Evolutionary conservation across 176 grass and related monocot genomes (phyloP).

Genomic region (Triticum turgidum): DNA sequence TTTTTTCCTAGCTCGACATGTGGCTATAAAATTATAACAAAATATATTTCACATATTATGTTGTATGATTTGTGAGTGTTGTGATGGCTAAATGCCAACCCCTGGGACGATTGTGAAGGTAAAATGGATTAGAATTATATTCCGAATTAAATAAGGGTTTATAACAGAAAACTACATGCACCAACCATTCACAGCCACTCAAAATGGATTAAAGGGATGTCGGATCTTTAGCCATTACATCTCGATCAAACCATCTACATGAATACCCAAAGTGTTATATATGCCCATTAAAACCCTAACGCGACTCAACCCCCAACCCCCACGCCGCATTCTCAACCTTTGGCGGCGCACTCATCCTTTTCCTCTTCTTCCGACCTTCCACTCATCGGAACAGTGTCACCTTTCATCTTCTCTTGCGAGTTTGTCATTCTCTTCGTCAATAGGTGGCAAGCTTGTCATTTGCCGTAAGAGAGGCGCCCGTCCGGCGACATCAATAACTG

Average conservation of each 20-base stretch:
- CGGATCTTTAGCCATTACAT: not conserved
- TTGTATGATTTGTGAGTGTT: not conserved
- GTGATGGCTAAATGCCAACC: not conserved
- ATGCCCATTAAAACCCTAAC: not conserved
- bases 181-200: not conserved
- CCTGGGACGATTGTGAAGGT: not conserved
- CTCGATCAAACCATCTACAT: not conserved
- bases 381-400: not conserved
- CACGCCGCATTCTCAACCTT: not conserved
- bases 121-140: not conserved
- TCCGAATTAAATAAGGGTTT: not conserved
- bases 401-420: not conserved
- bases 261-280: not conserved
- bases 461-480: not conserved
- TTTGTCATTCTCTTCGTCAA: not conserved
- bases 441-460: not conserved
- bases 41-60: not conserved
- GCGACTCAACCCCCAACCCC: not conserved
- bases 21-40: not conserved
- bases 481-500: not conserved
- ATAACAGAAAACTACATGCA: not conserved
- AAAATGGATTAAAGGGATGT: not conserved
- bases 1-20: not conserved
- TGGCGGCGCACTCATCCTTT: not conserved
- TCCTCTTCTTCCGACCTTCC: not conserved